These are phyloP conservation scores for Xanthoconium separans DNA, from an alignment of 1,284 basidiomycete genomes.

Conservation along the genomic window DNA sequence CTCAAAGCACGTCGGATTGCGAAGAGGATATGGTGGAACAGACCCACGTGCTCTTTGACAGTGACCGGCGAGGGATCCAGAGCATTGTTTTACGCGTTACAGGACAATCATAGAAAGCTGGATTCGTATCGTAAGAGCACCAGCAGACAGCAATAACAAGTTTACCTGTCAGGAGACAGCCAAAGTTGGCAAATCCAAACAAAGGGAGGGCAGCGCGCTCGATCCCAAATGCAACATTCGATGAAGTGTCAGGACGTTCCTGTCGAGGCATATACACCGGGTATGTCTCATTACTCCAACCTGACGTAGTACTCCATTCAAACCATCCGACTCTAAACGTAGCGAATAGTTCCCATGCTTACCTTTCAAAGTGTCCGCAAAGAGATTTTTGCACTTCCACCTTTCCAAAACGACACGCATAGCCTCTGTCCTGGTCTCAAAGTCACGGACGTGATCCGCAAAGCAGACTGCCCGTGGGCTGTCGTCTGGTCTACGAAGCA, in stretches of 20 bases:
- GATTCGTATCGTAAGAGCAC: background rate
- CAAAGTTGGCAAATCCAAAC: conserved; percentile 45
- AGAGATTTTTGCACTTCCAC: conserved; percentile 17
- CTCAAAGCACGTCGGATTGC: background rate
- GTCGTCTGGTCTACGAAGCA: conserved; percentile 14
- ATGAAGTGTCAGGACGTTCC: conserved; percentile 1
- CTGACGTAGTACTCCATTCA: conserved; percentile 4
- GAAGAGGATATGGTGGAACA: background rate
- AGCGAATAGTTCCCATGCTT: background rate
- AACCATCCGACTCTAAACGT: background rate
- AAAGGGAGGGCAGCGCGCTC: conserved; percentile 44
- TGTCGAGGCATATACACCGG: conserved; percentile 25
- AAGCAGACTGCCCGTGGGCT: conserved; percentile 25
- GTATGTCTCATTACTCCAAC: conserved; percentile 27
- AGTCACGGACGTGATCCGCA: conserved; percentile 17
- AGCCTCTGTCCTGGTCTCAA: conserved; percentile 16
- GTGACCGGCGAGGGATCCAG: conserved; percentile 43
- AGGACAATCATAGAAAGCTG: conserved; percentile 25
- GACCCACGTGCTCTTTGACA: conserved; percentile 40
- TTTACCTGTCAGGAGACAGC: conserved; percentile 41
- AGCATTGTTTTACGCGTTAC: conserved; percentile 28
- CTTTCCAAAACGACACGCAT: conserved; percentile 12
- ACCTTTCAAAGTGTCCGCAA: conserved; percentile 25
- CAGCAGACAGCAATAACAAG: background rate
- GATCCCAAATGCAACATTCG: conserved; percentile 37